phyloP scores from a whole-genome alignment of 2,329 filamentous ascomycete genomes.

The Aspergillus fumigatus region DNA sequence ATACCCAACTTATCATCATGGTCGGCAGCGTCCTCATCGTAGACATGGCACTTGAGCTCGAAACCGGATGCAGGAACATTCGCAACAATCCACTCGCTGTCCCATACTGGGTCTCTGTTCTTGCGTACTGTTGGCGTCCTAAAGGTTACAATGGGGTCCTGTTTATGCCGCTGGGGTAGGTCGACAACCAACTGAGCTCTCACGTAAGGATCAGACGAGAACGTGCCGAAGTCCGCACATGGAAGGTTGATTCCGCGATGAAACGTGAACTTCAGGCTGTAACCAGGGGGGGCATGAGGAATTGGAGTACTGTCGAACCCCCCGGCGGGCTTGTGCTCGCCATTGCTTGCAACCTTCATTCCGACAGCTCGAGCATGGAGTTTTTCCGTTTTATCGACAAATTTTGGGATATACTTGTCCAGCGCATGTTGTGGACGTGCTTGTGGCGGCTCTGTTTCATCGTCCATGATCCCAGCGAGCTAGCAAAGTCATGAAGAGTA shows the following conservation, averaged over 20 bases:
- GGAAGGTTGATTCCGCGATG: conserved; percentile 77
- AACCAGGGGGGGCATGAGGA: conserved; percentile 69
- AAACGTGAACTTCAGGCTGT: conserved; percentile 80
- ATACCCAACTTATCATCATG: conserved; percentile 85
- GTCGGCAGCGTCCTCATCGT: conserved; percentile 85
- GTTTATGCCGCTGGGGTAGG: conserved; percentile 73
- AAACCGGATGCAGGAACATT: conserved; percentile 81
- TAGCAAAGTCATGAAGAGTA: background rate
- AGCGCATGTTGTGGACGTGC: conserved; percentile 18
- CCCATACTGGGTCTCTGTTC: conserved; percentile 72
- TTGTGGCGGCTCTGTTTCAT: conserved; percentile 14
- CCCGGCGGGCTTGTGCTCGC: conserved; percentile 55
- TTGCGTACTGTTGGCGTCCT: conserved; percentile 72
- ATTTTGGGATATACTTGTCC: conserved; percentile 35
- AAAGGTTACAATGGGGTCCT: conserved; percentile 70
- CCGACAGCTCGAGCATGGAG: conserved; percentile 32
- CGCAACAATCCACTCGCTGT: conserved; percentile 80
- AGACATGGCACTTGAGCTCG: conserved; percentile 76
- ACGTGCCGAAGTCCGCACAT: conserved; percentile 69
- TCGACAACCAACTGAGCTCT: conserved; percentile 68
- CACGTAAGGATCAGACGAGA: conserved; percentile 80
- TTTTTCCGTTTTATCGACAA: conserved; percentile 37
- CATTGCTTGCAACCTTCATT: conserved; percentile 16
- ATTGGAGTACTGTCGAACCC: conserved; percentile 78
- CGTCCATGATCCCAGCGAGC: conserved; percentile 4